Conservation (phyloP, 768 basidiomycete genomes). For the Pleurotus sapidus region DNA sequence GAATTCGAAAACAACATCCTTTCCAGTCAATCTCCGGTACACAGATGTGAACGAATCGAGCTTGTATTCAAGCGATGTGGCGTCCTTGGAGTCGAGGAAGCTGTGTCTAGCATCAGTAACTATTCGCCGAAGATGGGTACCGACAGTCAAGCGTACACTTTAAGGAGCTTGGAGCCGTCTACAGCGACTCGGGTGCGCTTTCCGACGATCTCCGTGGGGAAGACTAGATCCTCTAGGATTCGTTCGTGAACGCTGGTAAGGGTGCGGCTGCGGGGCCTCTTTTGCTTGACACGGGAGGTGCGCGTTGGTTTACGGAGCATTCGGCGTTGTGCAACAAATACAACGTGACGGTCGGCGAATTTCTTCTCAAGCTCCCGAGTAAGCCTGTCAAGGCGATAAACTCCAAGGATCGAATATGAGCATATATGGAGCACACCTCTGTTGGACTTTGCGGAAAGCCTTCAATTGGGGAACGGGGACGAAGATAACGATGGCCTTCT, state of each 20-base stretch:
- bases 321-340: conserved; percentile 97
- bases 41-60: conserved; percentile 98
- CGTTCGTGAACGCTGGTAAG: conserved; percentile 97
- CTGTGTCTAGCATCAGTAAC: conserved; percentile 39
- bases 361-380: conserved; percentile 99
- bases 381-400: conserved; percentile 53
- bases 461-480: conserved; percentile 97
- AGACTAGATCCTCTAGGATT: conserved; percentile 98
- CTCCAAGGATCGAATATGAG: conserved; percentile 8
- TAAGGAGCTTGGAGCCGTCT: conserved; percentile 93
- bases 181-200: conserved; percentile 93
- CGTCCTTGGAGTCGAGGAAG: conserved; percentile 96
- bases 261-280: conserved; percentile 94
- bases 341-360: conserved; percentile 98
- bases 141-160: conserved; percentile 74
- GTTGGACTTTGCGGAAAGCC: conserved; percentile 98
- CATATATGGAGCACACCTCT: conserved; percentile 57
- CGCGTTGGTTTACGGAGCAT: conserved; percentile 98
- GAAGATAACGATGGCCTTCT: conserved; percentile 99
- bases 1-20: conserved; percentile 95
- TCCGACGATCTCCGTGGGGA: conserved; percentile 98
- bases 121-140: conserved; percentile 9
- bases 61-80: conserved; percentile 99
- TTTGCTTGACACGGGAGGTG: conserved; percentile 89
- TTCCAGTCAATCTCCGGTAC: conserved; percentile 93